Percentiles rank a stretch among this genome's conserved stretches.
These are phyloP conservation scores for Simplicillium sp. DNA, from an alignment of 2,329 filamentous ascomycete species.

Conservation along the genomic window DNA sequence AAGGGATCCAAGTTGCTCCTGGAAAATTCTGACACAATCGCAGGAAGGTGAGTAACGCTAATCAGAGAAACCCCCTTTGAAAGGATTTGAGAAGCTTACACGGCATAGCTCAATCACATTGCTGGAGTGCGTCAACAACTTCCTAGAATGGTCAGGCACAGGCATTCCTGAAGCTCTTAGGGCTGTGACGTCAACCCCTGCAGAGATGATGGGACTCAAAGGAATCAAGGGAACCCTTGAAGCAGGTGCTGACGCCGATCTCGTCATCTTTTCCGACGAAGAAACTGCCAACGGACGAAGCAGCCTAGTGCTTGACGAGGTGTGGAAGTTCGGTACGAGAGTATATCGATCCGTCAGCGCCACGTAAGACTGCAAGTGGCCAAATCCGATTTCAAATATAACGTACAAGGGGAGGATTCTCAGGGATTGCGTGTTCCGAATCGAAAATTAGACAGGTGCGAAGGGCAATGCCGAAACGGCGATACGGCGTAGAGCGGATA, in stretches of 20 bases:
- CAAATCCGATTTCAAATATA: too few relatives aligned
- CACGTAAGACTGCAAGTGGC: neutral
- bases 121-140: slow-evolving; percentile 77
- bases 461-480: too few relatives aligned
- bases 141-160: slow-evolving; percentile 63
- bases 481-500: too few relatives aligned
- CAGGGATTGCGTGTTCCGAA: too few relatives aligned
- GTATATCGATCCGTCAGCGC: slow-evolving; percentile 23
- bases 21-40: slow-evolving; percentile 71
- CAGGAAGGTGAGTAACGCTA: slow-evolving; percentile 51
- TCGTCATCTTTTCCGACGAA: slow-evolving; percentile 57
- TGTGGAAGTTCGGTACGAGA: slow-evolving; percentile 67
- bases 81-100: slow-evolving; percentile 1
- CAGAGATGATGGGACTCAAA: slow-evolving; percentile 62
- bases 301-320: slow-evolving; percentile 58
- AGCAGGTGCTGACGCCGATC: slow-evolving; percentile 56
- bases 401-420: too few relatives aligned
- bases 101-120: slow-evolving; percentile 53
- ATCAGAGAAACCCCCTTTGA: neutral
- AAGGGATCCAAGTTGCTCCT: slow-evolving; percentile 63
- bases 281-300: slow-evolving; percentile 29
- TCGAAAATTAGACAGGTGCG: too few relatives aligned
- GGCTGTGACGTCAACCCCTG: slow-evolving; percentile 68
- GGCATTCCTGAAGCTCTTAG: slow-evolving; percentile 59
- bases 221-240: slow-evolving; percentile 57